These are phyloP conservation scores for Aspergillus hortae DNA, from an alignment of 2,329 filamentous ascomycete species.

Conservation along the genomic window DNA sequence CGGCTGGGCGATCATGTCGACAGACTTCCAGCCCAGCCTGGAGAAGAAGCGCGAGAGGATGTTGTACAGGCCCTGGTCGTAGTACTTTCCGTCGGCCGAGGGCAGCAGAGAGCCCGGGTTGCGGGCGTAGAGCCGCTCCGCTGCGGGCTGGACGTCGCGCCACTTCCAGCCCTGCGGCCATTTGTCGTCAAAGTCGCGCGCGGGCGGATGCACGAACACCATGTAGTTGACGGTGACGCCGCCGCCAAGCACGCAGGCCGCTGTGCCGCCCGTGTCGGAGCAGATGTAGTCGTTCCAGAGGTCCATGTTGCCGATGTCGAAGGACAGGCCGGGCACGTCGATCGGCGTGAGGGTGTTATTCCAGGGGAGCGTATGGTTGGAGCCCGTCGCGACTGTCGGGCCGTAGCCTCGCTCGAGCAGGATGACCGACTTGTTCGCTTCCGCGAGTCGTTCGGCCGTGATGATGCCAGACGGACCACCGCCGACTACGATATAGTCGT, in stretches of 20 bases:
- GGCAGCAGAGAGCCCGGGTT: constrained; percentile 67
- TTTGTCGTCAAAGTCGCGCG: constrained; percentile 66
- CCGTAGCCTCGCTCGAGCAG: constrained; percentile 21
- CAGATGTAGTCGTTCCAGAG: constrained; percentile 21
- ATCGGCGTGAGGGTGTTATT: constrained; percentile 21
- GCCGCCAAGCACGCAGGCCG: constrained; percentile 26
- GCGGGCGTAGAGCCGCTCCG: constrained; percentile 61
- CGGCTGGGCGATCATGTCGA: constrained; percentile 59
- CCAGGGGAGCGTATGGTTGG: constrained; percentile 22
- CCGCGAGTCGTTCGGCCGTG: constrained; percentile 19
- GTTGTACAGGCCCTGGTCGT: constrained; percentile 65
- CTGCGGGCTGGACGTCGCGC: constrained; percentile 57
- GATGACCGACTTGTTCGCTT: constrained; percentile 22
- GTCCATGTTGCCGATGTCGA: constrained; percentile 17
- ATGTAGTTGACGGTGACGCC: constrained; percentile 28
- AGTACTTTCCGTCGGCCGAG: constrained; percentile 63
- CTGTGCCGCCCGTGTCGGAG: constrained; percentile 19
- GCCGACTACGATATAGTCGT: constrained; percentile 24
- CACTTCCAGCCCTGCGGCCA: constrained; percentile 71
- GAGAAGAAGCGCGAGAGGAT: constrained; percentile 59
- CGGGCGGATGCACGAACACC: constrained; percentile 45
- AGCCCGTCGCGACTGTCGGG: constrained; percentile 21
- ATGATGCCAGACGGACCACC: constrained; percentile 23
- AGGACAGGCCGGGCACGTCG: constrained; percentile 25
- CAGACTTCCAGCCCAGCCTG: constrained; percentile 59